phyloP scores from a whole-genome alignment of 2,329 filamentous ascomycete genomes.

The Chaetomiaceae sp. region DNA sequence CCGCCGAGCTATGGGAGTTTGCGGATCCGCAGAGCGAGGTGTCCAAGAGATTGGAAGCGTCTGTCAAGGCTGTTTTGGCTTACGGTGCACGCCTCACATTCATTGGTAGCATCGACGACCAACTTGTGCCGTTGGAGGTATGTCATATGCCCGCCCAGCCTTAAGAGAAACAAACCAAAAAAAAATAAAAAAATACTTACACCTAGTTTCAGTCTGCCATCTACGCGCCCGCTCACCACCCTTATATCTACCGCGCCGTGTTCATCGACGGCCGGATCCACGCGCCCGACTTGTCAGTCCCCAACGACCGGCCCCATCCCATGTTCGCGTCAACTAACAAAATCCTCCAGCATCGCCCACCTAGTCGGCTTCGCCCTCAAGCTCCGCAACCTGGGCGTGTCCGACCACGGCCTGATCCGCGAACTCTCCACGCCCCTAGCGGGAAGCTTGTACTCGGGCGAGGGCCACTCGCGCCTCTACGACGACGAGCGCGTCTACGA shows the following conservation, averaged over 20 bases:
- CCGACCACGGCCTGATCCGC: slow-evolving; percentile 87
- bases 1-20: slow-evolving; percentile 95
- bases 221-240: slow-evolving; percentile 80
- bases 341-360: slow-evolving; percentile 72
- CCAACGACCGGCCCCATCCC: too few relatives aligned
- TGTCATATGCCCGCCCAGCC: slow-evolving; percentile 21
- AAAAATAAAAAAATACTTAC: slow-evolving; percentile 21
- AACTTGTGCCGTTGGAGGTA: slow-evolving; percentile 87
- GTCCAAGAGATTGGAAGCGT: slow-evolving; percentile 73
- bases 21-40: slow-evolving; percentile 75
- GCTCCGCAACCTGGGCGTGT: slow-evolving; percentile 85
- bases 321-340: too few relatives aligned
- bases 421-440: slow-evolving; percentile 86
- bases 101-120: slow-evolving; percentile 92
- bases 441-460: slow-evolving; percentile 84
- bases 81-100: slow-evolving; percentile 82
- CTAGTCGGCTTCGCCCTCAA: slow-evolving; percentile 91
- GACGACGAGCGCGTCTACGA: slow-evolving; percentile 84
- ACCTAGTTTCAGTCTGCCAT: slow-evolving; percentile 62
- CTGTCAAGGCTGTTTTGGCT: slow-evolving; percentile 68
- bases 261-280: slow-evolving; percentile 93
- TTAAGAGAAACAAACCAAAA: background rate
- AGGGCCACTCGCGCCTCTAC: slow-evolving; percentile 90
- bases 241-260: slow-evolving; percentile 91
- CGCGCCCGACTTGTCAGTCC: slow-evolving; percentile 73